Evolutionary conservation across 2,329 filamentous ascomycete species (phyloP), one percentile per base, ranked within the genome.

Genomic region (Fusarium begoniae): DNA sequence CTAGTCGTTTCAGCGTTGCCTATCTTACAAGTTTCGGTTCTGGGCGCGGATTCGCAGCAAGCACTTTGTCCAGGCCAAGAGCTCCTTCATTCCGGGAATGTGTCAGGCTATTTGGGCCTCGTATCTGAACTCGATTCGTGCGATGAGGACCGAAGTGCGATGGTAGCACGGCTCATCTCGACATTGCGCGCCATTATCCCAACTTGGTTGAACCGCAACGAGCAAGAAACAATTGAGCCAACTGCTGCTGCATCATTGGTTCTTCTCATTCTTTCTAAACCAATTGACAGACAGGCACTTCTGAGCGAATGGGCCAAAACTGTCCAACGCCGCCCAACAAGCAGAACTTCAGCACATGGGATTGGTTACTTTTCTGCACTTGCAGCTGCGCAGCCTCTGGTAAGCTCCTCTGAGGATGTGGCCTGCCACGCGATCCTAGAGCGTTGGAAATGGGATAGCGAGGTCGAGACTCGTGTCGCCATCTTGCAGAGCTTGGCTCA

Each of bases 1-100:
- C 84, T 94, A 2, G 83, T 92, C 17, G 84, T 88, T 12, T 86
- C 90, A 9, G 80, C 84, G 1, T 81, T 86, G 15, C 88, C 89
- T 2, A 62, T 87, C 2, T 76, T 90, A 5, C 83, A 88, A 63
- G 75, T 82, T n/a, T 77, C 79, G 7, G 62, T 80, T 8, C 64
- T 82, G 2, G 69, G 72, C 8, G 38, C 66, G 32, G 48, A 57
- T 9, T 61, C 70, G 8, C 51, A 50, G 13, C 48, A 72, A 35
- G 18, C 47, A 5, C 41, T 78, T 12, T 38, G 69, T 11, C 68
- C 76, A 8, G 81, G 82, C 13, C 50, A 74, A 26, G 57, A 77
- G 11, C 43, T 80, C 6, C 45, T 82, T 17, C 79, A 78, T 10
- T 66, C 75, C 1, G 65, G 75, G 2, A 64, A 72, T 35, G 40